Evolutionary conservation across 2,329 filamentous ascomycete species (phyloP), one percentile per base, ranked within the genome.

Genomic region (Neoscytalidium dimidiatum): DNA sequence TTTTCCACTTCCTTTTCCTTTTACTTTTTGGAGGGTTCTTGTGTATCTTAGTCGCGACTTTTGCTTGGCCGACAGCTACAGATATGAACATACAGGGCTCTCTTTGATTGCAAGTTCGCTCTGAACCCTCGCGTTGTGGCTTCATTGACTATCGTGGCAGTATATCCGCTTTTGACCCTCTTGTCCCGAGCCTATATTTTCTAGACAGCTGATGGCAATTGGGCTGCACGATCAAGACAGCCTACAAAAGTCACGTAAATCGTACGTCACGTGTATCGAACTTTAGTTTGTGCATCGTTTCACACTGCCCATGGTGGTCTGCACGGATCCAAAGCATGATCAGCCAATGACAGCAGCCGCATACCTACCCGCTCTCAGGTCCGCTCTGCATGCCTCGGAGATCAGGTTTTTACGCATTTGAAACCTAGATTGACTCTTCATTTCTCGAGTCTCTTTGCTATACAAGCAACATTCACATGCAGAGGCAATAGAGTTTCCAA

Each of bases 41-140:
- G 11, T 64, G 61, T 64, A 64, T 64, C 61, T 56, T 64, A 64
- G 61, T 64, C 31, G 19, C 56, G 56, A 60, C 56, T 41, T 21
- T 60, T 35, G 28, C 56, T 60, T 28, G 56, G 38, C 35, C 53
- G 53, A 29, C 38, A 46, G 41, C 56, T 60, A 60, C 26, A 60
- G 41, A 60, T 60, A 60, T 41, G 35, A 28, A 26, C 23, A 35
- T 44, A 44, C 23, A 44, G 26, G 56, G 43, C 43, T 14, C 28
- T 35, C n/a, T 58, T 21, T 46, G n/a, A 60, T 21, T 60, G 56
- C 56, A 33, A 48, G 56, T 60, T 46, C 23, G 13, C 21, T 33
- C 38, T 21, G 21, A 9, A 28, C 9, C 28, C 26, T 21, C 41
- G 17, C 23, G 6, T 33, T 46, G 35, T 41, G 3, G 56, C 28